Percentiles rank a stretch among this genome's conserved stretches.
phyloP scores from a whole-genome alignment of 2,329 filamentous ascomycete species.

The Cordyceps militaris region DNA sequence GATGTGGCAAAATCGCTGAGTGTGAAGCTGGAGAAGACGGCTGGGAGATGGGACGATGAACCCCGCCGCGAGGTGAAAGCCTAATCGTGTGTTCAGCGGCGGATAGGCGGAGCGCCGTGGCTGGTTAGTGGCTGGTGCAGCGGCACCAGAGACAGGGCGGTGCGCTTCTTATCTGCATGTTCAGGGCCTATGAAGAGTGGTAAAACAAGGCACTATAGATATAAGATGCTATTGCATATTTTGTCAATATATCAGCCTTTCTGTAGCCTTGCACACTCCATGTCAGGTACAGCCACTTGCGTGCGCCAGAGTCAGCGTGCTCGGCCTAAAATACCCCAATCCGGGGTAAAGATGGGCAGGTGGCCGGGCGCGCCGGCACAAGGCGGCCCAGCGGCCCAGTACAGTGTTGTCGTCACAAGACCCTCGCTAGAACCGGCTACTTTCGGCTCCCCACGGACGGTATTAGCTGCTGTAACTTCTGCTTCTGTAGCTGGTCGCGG shows the following conservation, averaged over 20 bases:
- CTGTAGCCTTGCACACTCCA: too few relatives aligned
- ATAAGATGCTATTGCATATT: too few relatives aligned
- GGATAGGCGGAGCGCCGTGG: too few relatives aligned
- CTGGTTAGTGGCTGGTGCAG: neutral
- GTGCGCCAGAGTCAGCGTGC: neutral
- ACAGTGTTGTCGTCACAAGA: neutral
- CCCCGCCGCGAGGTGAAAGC: neutral
- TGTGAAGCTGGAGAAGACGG: neutral
- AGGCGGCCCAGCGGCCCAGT: slow-evolving; percentile 7
- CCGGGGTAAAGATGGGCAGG: slow-evolving; percentile 5
- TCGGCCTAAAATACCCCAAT: neutral
- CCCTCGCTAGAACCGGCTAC: slow-evolving; percentile 22
- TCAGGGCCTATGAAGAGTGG: too few relatives aligned
- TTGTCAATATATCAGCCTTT: too few relatives aligned
- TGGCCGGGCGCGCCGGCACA: slow-evolving; percentile 4
- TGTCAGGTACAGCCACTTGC: too few relatives aligned
- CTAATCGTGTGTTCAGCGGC: neutral
- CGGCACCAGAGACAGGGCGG: too few relatives aligned
- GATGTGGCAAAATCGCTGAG: neutral
- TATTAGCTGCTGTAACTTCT: neutral
- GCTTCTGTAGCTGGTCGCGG: neutral
- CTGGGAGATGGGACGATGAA: neutral
- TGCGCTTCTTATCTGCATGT: too few relatives aligned
- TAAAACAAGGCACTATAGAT: too few relatives aligned
- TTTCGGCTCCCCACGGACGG: slow-evolving; percentile 28